Evolutionary conservation across 768 basidiomycete genomes (phyloP).

Genomic region (Lanmaoa rubissima): DNA sequence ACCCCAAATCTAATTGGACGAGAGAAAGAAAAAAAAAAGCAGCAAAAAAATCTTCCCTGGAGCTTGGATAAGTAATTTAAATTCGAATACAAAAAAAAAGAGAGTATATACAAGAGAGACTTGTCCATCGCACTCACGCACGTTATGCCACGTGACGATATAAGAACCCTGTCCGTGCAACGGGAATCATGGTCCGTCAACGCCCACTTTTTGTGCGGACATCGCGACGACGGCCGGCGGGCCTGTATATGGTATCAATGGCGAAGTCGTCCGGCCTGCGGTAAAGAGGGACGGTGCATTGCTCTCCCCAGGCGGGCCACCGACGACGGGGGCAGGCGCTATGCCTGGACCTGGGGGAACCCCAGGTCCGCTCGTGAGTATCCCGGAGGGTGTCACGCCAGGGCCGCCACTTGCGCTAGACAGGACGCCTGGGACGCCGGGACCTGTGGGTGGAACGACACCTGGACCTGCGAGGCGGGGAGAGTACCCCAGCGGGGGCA

Average conservation of each 20-base stretch:
- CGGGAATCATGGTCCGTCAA: slow-evolving; percentile 23
- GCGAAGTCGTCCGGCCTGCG: slow-evolving; percentile 21
- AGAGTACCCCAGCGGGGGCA: slow-evolving; percentile 25
- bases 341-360: slow-evolving; percentile 30
- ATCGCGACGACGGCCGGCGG: slow-evolving; percentile 2
- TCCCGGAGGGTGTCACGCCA: slow-evolving; percentile 24
- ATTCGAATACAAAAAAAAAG: neutral
- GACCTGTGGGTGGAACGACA: slow-evolving; percentile 28
- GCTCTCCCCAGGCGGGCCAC: slow-evolving; percentile 11
- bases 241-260: slow-evolving; percentile 22
- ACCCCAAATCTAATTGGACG: slow-evolving; percentile 5
- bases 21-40: neutral
- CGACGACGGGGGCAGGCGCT: slow-evolving; percentile 17
- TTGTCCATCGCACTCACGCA: neutral
- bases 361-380: slow-evolving; percentile 31
- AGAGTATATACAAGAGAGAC: neutral
- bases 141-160: no score
- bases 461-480: slow-evolving; percentile 32
- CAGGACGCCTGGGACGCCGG: slow-evolving; percentile 28
- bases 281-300: slow-evolving; percentile 9
- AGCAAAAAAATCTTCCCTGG: neutral
- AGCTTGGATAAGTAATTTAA: neutral
- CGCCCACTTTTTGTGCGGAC: slow-evolving; percentile 17
- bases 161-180: slow-evolving; percentile 2
- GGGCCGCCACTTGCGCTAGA: no score